Evolutionary conservation across 176 grass and related monocot species (phyloP).

Genomic region (Oropetium thomaeum): DNA sequence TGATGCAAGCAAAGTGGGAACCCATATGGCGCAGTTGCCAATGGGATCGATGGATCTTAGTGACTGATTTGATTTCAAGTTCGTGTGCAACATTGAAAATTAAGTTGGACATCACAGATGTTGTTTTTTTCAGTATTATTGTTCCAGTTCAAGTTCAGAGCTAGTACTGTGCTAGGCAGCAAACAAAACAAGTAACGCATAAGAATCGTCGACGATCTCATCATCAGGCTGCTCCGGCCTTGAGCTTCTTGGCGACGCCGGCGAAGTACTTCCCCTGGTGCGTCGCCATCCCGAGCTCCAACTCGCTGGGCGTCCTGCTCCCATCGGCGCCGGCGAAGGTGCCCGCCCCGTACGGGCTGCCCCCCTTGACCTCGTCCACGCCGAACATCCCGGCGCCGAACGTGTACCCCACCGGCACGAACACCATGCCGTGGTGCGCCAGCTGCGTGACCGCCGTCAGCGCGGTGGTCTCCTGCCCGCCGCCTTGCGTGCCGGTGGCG

Average conservation of each 20-base stretch:
- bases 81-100: no score
- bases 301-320: neutral
- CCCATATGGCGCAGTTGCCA: neutral
- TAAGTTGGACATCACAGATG: no score
- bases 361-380: constrained; percentile 45
- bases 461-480: constrained; percentile 51
- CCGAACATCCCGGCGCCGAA: constrained; percentile 48
- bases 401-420: constrained; percentile 45
- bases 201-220: no score
- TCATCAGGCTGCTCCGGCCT: no score
- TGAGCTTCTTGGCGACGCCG: constrained; percentile 52
- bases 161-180: no score
- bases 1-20: no score
- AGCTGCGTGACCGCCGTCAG: constrained; percentile 52
- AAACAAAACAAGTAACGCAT: no score
- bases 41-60: no score
- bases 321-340: constrained; percentile 36
- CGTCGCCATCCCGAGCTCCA: constrained; percentile 38
- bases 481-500: constrained; percentile 31
- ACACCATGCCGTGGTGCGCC: constrained; percentile 61
- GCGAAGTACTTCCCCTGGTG: constrained; percentile 54
- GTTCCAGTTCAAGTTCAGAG: no score
- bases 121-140: no score
- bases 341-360: constrained; percentile 45
- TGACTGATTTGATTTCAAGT: no score